Conservation (phyloP, 1,284 basidiomycete species). For the Phenoliferia sp. region DNA sequence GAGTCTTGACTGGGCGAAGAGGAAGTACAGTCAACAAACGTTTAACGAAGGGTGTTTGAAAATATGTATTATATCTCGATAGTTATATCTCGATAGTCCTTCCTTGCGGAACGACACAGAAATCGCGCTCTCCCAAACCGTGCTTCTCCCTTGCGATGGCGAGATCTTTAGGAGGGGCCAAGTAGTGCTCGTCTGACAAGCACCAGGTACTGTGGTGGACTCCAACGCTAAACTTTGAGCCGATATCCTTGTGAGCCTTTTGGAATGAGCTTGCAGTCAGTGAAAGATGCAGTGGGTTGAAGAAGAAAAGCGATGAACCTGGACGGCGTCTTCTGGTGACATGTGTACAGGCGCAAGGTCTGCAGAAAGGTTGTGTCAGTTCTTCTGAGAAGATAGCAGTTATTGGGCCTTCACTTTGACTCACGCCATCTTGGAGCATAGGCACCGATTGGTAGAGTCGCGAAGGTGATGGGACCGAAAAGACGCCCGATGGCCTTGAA, state of each 20-base stretch:
- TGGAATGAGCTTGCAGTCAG: not conserved
- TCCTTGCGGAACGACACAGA: constrained; percentile 5
- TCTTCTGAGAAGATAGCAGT: too few relatives aligned
- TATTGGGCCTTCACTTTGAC: too few relatives aligned
- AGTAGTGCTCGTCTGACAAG: constrained; percentile 44
- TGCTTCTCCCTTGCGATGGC: constrained; percentile 6
- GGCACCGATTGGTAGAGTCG: constrained; percentile 40
- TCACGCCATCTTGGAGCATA: constrained; percentile 33
- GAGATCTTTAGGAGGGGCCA: constrained; percentile 23
- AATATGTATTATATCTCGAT: too few relatives aligned
- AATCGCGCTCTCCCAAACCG: constrained; percentile 3
- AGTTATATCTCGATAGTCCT: constrained; percentile 1
- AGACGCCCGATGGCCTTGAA: constrained; percentile 39
- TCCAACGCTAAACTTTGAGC: constrained; percentile 32
- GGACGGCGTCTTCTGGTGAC: constrained; percentile 45
- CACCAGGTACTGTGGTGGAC: constrained; percentile 51
- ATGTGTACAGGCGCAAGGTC: constrained; percentile 45
- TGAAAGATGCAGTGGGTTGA: not conserved
- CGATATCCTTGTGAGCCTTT: constrained; percentile 33
- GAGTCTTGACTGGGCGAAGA: too few relatives aligned
- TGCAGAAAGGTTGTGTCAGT: not conserved
- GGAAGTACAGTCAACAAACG: too few relatives aligned
- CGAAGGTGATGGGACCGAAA: constrained; percentile 38
- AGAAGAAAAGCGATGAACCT: constrained; percentile 38
- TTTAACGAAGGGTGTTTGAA: too few relatives aligned